Conservation (phyloP, 257 asterid species). For the Salvia miltiorrhiza region DNA sequence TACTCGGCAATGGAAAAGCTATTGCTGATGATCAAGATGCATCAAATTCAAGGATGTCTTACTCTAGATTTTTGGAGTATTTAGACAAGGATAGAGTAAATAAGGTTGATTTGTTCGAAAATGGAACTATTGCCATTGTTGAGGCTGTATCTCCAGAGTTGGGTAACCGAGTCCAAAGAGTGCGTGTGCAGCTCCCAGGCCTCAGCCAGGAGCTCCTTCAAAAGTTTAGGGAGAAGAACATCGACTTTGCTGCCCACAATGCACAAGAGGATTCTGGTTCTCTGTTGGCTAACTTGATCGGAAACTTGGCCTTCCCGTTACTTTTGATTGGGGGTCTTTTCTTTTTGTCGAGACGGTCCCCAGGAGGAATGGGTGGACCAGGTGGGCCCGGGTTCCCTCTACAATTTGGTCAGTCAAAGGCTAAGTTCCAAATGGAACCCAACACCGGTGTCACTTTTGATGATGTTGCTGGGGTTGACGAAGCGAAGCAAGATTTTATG, state of each 20-base stretch:
- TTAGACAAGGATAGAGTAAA: slow-evolving; percentile 81
- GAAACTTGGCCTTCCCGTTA: slow-evolving; percentile 85
- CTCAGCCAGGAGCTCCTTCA: slow-evolving; percentile 97
- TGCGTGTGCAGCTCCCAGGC: slow-evolving; percentile 95
- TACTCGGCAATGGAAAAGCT: slow-evolving; percentile 59
- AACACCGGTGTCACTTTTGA: slow-evolving; percentile 93
- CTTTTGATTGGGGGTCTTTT: slow-evolving; percentile 90
- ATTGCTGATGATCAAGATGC: slow-evolving; percentile 88
- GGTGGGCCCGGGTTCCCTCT: slow-evolving; percentile 95
- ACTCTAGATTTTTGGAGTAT: slow-evolving; percentile 92
- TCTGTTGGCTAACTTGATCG: slow-evolving; percentile 68
- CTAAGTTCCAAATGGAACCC: slow-evolving; percentile 99
- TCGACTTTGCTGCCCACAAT: slow-evolving; percentile 94
- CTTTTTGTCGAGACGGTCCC: slow-evolving; percentile 85
- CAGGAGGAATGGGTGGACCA: slow-evolving; percentile 99
- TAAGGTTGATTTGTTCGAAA: slow-evolving; percentile 85
- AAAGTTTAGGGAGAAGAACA: slow-evolving; percentile 85
- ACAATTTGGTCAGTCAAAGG: slow-evolving; percentile 80
- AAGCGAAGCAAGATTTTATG: slow-evolving; percentile 97
- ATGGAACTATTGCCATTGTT: slow-evolving; percentile 91
- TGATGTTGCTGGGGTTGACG: slow-evolving; percentile 98
- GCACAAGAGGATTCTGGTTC: slow-evolving; percentile 96
- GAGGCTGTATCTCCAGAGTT: slow-evolving; percentile 91
- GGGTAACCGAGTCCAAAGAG: slow-evolving; percentile 89
- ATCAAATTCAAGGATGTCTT: slow-evolving; percentile 93